Conservation (phyloP, 345 rosid genomes). For the Sapria himalayana region DNA sequence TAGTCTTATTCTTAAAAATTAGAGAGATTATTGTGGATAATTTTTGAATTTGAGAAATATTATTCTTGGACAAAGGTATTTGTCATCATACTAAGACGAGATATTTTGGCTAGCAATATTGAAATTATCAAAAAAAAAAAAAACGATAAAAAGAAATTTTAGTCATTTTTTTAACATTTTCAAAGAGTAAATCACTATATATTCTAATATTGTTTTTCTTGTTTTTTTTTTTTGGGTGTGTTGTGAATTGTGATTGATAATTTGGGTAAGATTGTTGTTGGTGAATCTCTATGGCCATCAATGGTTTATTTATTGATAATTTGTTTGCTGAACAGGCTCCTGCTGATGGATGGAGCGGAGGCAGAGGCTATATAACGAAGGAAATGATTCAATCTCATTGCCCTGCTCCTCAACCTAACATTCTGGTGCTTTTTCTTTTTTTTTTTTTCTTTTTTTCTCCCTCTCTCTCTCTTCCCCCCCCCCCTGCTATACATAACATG, state of each 20-base stretch:
- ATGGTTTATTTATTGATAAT: not conserved
- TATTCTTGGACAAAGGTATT: no score
- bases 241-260: not conserved
- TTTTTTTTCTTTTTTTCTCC: not conserved
- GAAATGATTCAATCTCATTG: constrained; percentile 72
- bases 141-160: no score
- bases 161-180: no score
- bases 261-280: not conserved
- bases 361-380: constrained; percentile 75
- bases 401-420: constrained; percentile 58
- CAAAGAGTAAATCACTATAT: no score
- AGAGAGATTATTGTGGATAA: no score
- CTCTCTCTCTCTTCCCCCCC: not conserved
- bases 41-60: no score
- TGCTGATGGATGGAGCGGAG: constrained; percentile 76
- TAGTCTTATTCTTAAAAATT: no score
- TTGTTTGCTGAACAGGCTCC: constrained; percentile 14
- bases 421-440: constrained; percentile 23
- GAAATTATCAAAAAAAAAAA: no score
- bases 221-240: not conserved
- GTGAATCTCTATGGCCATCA: not conserved
- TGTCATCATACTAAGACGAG: no score
- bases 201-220: not conserved
- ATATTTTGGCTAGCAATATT: no score
- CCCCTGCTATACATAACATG: no score